These are phyloP conservation scores for Sordaria brevicollis DNA, from an alignment of 495 filamentous ascomycete genomes.

Conservation along the genomic window DNA sequence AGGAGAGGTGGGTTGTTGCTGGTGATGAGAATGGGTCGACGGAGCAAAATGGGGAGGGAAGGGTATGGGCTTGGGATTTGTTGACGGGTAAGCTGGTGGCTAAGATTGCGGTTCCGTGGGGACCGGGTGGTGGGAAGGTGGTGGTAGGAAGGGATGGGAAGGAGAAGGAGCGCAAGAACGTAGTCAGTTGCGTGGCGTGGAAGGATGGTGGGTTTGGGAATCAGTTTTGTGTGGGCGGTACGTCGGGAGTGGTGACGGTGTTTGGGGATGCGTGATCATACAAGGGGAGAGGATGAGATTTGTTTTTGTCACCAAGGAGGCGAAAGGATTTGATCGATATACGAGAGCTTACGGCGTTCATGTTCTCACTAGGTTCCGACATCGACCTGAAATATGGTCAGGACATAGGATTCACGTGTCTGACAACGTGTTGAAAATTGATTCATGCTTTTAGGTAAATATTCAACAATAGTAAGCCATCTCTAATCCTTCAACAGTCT, in stretches of 20 bases:
- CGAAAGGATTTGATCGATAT: background rate
- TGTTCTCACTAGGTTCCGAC: background rate
- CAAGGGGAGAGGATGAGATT: background rate
- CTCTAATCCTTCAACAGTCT: background rate
- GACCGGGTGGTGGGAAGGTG: constrained; percentile 45
- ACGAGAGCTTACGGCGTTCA: background rate
- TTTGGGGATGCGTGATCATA: constrained; percentile 31
- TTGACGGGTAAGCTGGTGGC: constrained; percentile 59
- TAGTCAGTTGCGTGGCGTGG: constrained; percentile 58
- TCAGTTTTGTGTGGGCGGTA: constrained; percentile 46
- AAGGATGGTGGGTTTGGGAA: constrained; percentile 54
- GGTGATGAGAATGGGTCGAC: constrained; percentile 62
- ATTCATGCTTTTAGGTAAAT: background rate
- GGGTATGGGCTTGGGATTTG: constrained; percentile 86
- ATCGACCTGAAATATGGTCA: background rate
- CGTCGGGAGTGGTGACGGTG: constrained; percentile 43
- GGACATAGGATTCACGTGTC: background rate
- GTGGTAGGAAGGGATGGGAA: constrained; percentile 40
- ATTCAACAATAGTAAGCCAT: background rate
- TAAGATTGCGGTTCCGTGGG: constrained; percentile 47
- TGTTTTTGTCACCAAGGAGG: background rate
- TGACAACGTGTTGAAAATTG: background rate
- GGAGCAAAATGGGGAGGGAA: constrained; percentile 38
- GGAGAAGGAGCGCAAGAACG: constrained; percentile 40
- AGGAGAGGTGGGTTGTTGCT: constrained; percentile 67